Evolutionary conservation across 2,329 filamentous ascomycete genomes (phyloP).

Genomic region (Diaporthe aspalathi): DNA sequence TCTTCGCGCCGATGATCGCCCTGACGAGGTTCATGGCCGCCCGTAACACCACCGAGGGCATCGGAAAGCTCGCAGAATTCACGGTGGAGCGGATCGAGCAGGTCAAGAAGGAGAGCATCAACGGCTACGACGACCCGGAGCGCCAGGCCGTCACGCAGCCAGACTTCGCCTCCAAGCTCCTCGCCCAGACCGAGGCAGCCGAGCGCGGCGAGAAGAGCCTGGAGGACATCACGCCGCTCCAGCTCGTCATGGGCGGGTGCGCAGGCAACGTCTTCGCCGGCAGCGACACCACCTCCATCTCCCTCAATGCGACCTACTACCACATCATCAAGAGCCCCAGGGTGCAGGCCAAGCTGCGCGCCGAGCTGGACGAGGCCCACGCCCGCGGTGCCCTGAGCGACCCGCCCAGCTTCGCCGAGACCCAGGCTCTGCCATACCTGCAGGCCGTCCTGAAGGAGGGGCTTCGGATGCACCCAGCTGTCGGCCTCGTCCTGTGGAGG

Average conservation of each 20-base stretch:
- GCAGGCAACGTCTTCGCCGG: slow-evolving; percentile 53
- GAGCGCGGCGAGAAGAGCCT: slow-evolving; percentile 53
- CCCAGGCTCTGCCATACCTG: slow-evolving; percentile 60
- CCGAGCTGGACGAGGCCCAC: slow-evolving; percentile 47
- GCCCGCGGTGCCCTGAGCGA: slow-evolving; percentile 33
- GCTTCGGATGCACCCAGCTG: slow-evolving; percentile 62
- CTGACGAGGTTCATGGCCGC: background rate
- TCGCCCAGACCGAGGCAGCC: slow-evolving; percentile 50
- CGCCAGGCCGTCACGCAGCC: slow-evolving; percentile 9
- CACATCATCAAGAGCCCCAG: slow-evolving; percentile 51
- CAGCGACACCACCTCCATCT: slow-evolving; percentile 60
- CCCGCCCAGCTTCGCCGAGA: slow-evolving; percentile 50
- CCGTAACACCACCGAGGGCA: background rate
- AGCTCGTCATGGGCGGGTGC: slow-evolving; percentile 1
- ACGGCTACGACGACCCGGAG: slow-evolving; percentile 12
- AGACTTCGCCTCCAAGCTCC: slow-evolving; percentile 56
- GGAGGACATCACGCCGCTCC: background rate
- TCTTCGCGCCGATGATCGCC: background rate
- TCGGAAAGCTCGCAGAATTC: background rate
- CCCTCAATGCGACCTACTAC: slow-evolving; percentile 57
- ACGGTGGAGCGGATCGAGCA: slow-evolving; percentile 5
- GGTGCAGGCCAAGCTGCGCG: slow-evolving; percentile 41
- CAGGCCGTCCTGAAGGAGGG: slow-evolving; percentile 66
- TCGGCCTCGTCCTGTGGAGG: slow-evolving; percentile 61
- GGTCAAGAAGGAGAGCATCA: slow-evolving; percentile 17